A percentile compares a stretch with the other conserved stretches of the same genome.
Conservation (phyloP, 768 basidiomycete species). For the Collybia nuda region DNA sequence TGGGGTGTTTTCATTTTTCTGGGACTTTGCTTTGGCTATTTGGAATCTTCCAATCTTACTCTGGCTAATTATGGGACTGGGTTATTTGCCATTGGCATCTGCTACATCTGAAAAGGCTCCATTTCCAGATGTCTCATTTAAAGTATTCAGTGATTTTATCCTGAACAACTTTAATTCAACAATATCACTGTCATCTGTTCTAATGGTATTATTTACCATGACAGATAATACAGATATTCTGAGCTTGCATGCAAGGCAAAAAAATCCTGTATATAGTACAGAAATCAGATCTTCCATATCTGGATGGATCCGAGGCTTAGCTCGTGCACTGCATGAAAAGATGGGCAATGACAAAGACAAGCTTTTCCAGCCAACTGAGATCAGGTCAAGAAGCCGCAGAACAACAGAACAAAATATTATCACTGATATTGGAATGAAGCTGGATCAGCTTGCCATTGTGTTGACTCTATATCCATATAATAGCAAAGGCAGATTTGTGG, state of each 20-base stretch:
- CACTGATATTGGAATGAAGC: too few relatives aligned
- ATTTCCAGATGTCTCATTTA: background rate
- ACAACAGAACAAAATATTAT: too few relatives aligned
- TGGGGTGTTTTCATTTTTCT: background rate
- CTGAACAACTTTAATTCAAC: background rate
- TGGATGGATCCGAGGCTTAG: slow-evolving; percentile 1
- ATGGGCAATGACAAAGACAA: background rate
- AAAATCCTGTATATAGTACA: background rate
- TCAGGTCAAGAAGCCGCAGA: too few relatives aligned
- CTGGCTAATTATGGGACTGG: background rate
- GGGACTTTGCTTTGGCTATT: background rate
- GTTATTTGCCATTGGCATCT: background rate
- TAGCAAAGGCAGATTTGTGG: background rate
- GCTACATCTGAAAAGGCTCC: background rate
- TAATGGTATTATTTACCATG: slow-evolving; percentile 5
- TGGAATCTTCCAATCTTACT: background rate
- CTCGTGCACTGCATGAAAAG: background rate
- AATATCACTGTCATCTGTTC: slow-evolving; percentile 6
- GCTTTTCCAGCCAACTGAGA: too few relatives aligned
- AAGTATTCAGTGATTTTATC: background rate
- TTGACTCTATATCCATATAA: too few relatives aligned
- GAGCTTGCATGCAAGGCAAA: slow-evolving; percentile 2
- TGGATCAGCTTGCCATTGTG: too few relatives aligned
- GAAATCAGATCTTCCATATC: background rate
- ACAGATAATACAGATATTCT: slow-evolving; percentile 4